A percentile compares a stretch with the other conserved stretches of the same genome.
phyloP scores from a whole-genome alignment of 768 basidiomycete genomes.

The Ephemerocybe angulata region DNA sequence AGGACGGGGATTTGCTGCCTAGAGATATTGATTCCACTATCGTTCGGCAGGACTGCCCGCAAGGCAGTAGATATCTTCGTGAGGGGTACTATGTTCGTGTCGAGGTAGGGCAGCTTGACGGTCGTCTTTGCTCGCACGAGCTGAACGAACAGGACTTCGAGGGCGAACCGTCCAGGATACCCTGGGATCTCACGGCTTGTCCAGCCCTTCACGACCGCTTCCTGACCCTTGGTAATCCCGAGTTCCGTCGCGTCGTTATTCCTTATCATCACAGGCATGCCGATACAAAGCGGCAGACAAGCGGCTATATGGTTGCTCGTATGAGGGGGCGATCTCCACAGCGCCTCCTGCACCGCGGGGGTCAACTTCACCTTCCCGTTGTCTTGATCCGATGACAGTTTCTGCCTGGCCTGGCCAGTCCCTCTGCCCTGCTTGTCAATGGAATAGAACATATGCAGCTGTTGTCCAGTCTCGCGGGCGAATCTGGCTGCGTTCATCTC shows the following conservation, averaged over 20 bases:
- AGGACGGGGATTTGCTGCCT: conserved; percentile 23
- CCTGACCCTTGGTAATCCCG: neutral
- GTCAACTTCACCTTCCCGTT: conserved; percentile 24
- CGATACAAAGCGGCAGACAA: neutral
- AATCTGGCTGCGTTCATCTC: neutral
- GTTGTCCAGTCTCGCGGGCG: neutral
- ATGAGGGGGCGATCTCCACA: neutral
- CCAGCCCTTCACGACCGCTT: neutral
- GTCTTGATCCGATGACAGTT: too few relatives aligned
- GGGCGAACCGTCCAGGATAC: neutral
- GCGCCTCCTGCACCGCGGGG: conserved; percentile 3
- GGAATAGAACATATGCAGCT: neutral
- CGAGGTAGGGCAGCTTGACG: conserved; percentile 2
- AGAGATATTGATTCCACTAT: conserved; percentile 11
- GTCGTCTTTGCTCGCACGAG: neutral
- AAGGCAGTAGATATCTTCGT: neutral
- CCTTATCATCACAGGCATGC: conserved; percentile 1
- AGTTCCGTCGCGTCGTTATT: neutral
- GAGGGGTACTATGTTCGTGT: conserved; percentile 30
- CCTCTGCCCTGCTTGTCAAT: neutral
- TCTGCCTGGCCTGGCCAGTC: too few relatives aligned
- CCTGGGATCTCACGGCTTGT: neutral
- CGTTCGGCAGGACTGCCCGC: conserved; percentile 9
- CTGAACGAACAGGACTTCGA: neutral
- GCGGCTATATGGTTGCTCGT: neutral